A percentile compares a stretch with the other conserved stretches of the same genome.
Conservation (phyloP, 306 rosid species). For the Begonia peltatifolia region DNA sequence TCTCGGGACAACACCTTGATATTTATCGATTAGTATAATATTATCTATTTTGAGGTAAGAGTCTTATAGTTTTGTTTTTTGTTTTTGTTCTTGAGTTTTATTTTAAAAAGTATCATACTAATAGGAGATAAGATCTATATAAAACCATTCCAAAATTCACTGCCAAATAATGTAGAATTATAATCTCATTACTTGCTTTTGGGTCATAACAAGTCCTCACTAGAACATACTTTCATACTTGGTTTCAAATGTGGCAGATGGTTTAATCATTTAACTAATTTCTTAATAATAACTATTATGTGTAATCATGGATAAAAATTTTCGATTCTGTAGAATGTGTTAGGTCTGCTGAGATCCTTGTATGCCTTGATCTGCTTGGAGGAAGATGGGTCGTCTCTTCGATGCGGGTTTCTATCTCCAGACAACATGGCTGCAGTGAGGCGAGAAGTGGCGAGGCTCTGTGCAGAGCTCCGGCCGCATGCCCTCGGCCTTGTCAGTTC, state of each 20-base stretch:
- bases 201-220: too few species aligned
- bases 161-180: too few species aligned
- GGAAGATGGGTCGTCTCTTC: slow-evolving; percentile 73
- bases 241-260: too few species aligned
- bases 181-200: too few species aligned
- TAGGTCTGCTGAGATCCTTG: slow-evolving; percentile 56
- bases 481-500: slow-evolving; percentile 84
- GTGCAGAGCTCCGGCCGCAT: slow-evolving; percentile 60
- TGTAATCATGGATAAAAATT: background rate
- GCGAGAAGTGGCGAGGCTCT: slow-evolving; percentile 63
- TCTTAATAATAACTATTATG: too few species aligned
- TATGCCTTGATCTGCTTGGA: slow-evolving; percentile 67
- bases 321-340: slow-evolving; percentile 33
- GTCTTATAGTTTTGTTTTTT: too few species aligned
- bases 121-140: too few species aligned
- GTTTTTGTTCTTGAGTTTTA: background rate
- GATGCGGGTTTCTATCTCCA: slow-evolving; percentile 53
- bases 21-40: background rate
- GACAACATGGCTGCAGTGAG: slow-evolving; percentile 50
- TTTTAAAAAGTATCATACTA: too few species aligned
- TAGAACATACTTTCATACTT: too few species aligned
- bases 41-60: background rate
- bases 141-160: too few species aligned
- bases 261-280: background rate
- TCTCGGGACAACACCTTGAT: too few species aligned